phyloP scores from a whole-genome alignment of 1,284 basidiomycete species.

The Melampsora medusae region DNA sequence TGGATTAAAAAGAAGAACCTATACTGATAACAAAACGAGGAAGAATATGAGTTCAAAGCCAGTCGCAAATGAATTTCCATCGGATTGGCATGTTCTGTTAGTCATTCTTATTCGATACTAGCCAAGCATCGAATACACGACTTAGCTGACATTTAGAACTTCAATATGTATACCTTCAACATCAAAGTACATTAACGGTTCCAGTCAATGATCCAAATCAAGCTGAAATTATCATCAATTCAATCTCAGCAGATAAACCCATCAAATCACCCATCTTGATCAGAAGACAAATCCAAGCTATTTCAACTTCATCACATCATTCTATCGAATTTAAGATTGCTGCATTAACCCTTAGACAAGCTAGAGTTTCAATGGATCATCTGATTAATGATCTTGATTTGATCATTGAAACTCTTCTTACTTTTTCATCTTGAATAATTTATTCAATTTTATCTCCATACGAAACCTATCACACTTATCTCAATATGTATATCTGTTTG shows the following conservation, averaged over 20 bases:
- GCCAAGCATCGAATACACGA: background rate
- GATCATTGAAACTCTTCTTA: conserved; percentile 49
- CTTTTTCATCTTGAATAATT: conserved; percentile 11
- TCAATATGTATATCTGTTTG: too few species aligned
- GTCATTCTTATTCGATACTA: background rate
- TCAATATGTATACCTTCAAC: background rate
- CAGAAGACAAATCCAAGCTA: background rate
- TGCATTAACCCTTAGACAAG: conserved; percentile 49
- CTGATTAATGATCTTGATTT: conserved; percentile 64
- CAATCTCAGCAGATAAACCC: conserved; percentile 26
- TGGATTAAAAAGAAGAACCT: too few species aligned
- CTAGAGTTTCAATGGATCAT: conserved; percentile 57
- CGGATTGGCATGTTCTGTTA: conserved; percentile 29
- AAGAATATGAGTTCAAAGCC: too few species aligned
- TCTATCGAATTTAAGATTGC: conserved; percentile 4
- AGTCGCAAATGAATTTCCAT: background rate
- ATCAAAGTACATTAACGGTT: conserved; percentile 3
- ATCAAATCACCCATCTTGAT: conserved; percentile 28
- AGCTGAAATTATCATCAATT: conserved; percentile 17
- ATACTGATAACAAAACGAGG: too few species aligned
- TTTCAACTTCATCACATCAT: background rate
- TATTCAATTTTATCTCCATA: background rate
- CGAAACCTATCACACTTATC: background rate
- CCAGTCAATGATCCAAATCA: conserved; percentile 4
- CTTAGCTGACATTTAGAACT: background rate